Conservation (phyloP, 805 yeast species). For the Wickerhamomyces kurtzmanii region DNA sequence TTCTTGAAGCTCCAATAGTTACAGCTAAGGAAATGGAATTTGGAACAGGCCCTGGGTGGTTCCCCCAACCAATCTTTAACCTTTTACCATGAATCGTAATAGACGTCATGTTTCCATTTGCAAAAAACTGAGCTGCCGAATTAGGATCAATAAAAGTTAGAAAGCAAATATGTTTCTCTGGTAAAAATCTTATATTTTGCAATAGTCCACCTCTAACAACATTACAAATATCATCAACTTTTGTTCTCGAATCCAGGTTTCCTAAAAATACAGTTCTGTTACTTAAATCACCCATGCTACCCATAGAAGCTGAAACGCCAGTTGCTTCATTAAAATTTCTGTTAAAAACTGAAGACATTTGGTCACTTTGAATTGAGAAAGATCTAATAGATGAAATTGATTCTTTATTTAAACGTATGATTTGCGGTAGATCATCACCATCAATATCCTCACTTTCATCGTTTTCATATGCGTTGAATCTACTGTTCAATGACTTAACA, state of each 20-base stretch:
- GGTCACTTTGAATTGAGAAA: constrained; percentile 35
- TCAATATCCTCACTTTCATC: constrained; percentile 2
- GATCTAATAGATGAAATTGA: too few relatives aligned
- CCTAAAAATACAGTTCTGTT: constrained; percentile 68
- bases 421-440: constrained; percentile 1
- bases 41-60: constrained; percentile 53
- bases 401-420: too few relatives aligned
- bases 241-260: constrained; percentile 52
- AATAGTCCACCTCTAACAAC: constrained; percentile 70
- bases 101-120: constrained; percentile 48
- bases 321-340: constrained; percentile 92
- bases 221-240: constrained; percentile 67
- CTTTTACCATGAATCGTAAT: constrained; percentile 52
- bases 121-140: constrained; percentile 58
- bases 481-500: constrained; percentile 10
- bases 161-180: constrained; percentile 52
- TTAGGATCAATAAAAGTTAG: constrained; percentile 57
- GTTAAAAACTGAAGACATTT: constrained; percentile 56
- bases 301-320: constrained; percentile 81
- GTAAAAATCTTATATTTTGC: constrained; percentile 43
- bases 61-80: constrained; percentile 62
- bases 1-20: constrained; percentile 67
- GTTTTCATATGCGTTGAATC: constrained; percentile 1
- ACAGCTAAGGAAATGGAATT: constrained; percentile 51
- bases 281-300: constrained; percentile 72